Base-by-base conservation (phyloP, 352 stramenopile genomes). In the Blastocystis sp. region DNA sequence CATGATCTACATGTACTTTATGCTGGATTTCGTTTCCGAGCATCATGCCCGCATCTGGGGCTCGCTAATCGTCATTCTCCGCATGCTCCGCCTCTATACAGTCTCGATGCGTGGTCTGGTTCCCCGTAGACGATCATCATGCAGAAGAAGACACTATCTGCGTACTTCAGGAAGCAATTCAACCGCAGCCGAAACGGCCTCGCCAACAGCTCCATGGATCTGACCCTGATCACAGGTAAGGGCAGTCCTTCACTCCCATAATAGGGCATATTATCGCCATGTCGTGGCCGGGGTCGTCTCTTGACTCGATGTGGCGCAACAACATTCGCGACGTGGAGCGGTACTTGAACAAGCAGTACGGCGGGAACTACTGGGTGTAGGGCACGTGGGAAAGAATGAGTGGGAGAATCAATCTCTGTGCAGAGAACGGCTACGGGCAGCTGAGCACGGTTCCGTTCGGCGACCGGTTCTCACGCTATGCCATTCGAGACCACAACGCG, bases 181-280 rank as follows among this genome's bases (percentile, higher is more conserved):
- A 84, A 84, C 66, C 74, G 74, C 17, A 84, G 69, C 48, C 53
- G 74, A 38, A 84, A 62, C 48, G 53, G 66, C 34, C 65, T 69
- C n/a, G 56, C 67, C 23, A 56, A 70, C 10, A 59, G 17, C 9
- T 41, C 65, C 38, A 34, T 84, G 1, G 74, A 84, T 67, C 34
- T 84, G 52, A 84, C 52, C 23, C 28, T 69, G 34, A 84, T 84
- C 23, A 70, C 74, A 4, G 34, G 74, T 84, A 19, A 21, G 14
- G 0, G 45, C 4, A 19, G 11, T 28, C 14, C 0, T 19, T 19
- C 2, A 21, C 1, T 56, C 14, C 48, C 0, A 7, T 56, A 14
- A 56, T 14, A 69, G 62, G 28, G 14, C 62, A 45, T 14, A 69
- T 69, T 45, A 45, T 71, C 19, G 71, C 71, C 21, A 82, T 82